Evolutionary conservation across 2,329 filamentous ascomycete species (phyloP), one percentile per base, ranked within the genome.

Genomic region (Fusarium incarnatum): DNA sequence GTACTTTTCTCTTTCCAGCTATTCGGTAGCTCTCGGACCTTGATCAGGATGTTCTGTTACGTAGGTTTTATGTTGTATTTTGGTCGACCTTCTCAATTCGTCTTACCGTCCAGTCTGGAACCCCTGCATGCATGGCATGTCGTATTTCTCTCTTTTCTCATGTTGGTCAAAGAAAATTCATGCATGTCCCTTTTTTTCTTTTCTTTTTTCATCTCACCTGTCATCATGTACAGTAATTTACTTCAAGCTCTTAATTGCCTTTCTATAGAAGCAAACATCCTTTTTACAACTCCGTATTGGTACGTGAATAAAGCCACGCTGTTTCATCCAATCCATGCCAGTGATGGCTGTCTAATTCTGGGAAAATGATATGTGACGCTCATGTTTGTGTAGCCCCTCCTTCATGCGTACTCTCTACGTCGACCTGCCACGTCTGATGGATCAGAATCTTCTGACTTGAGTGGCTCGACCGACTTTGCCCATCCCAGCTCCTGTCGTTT

Each of bases 361-460:
- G 46, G 27, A 28, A 45, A 37, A 52, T 58, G 34, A 48, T 30
- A 30, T 6, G 10, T 10, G 30, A 52, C 22, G 12, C 22, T 53
- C 47, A 70, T n/a, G 30, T 20, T 34, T 58, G 37, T 46, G 28
- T 44, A 16, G 41, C 6, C 8, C n/a, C 30, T 25, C 46, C 54
- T 15, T 62, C 62, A 11, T 63, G 54, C 54, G 67, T 60, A 18
- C 50, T 71, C 61, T 77, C 64, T 25, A 75, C 49, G n/a, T 77
- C 75, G 7, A 77, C 73, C 16, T 75, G 66, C 75, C 75, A 77
- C 20, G 74, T 74, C 57, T 75, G 74, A 9, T 77, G 71, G 34
- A 77, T 75, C 13, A 77, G 60, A 47, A 77, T 76, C 42, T 70
- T 77, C 25, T 77, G 75, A 32, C 75, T 77, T 10, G 74, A 72